phyloP scores from a whole-genome alignment of 805 yeast species.

The Candida anglica region DNA sequence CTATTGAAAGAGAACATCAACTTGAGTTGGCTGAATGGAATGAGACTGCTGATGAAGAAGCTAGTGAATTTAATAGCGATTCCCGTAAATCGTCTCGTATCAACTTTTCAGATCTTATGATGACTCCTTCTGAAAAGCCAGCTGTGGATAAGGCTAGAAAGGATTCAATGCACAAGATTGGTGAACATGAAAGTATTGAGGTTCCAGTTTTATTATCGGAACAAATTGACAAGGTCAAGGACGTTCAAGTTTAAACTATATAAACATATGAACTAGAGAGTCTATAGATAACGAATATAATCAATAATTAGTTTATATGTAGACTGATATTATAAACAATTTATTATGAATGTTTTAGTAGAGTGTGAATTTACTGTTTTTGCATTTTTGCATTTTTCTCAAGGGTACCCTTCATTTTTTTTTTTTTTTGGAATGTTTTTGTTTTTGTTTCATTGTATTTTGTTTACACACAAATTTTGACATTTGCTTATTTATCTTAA shows the following conservation, averaged over 20 bases:
- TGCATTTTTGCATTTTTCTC: too few species aligned
- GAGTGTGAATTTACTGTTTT: not conserved
- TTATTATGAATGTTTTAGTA: too few species aligned
- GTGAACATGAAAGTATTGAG: conserved; percentile 44
- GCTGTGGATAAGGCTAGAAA: conserved; percentile 8
- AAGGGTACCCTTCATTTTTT: not conserved
- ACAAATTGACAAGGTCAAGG: conserved; percentile 34
- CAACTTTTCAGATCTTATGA: conserved; percentile 42
- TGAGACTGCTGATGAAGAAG: conserved; percentile 35
- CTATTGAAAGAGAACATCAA: conserved; percentile 76
- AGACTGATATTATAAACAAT: too few species aligned
- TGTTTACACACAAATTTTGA: too few species aligned
- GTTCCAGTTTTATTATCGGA: conserved; percentile 48
- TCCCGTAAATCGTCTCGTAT: conserved; percentile 18
- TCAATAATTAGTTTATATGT: too few species aligned
- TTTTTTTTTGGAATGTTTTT: too few species aligned
- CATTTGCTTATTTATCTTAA: too few species aligned
- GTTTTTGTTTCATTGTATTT: too few species aligned
- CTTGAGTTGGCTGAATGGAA: conserved; percentile 76
- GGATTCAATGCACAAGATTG: conserved; percentile 13
- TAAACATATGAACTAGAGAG: not conserved
- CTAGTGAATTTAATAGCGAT: not conserved
- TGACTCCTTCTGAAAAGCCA: conserved; percentile 37
- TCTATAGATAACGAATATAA: not conserved
- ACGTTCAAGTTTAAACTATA: conserved; percentile 18